A percentile compares a stretch with the other conserved stretches of the same genome.
phyloP scores from a whole-genome alignment of 2,329 filamentous ascomycete genomes.

The Monosporascus sp. region DNA sequence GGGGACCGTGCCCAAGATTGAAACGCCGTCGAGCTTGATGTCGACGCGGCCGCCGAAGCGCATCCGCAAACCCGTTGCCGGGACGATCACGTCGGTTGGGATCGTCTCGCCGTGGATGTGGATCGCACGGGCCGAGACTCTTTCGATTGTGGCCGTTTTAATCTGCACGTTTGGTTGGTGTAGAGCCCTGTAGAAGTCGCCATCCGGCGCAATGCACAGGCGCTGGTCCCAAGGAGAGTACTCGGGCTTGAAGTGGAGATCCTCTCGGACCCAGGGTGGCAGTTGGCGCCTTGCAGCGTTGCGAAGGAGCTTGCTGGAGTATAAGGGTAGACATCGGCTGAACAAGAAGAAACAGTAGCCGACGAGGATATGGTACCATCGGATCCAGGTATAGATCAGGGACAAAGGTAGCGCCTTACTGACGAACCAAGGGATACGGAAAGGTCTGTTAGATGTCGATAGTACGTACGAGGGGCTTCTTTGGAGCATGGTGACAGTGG shows the following conservation, averaged over 20 bases:
- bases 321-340: slow-evolving; percentile 44
- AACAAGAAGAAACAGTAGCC: slow-evolving; percentile 20
- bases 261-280: slow-evolving; percentile 39
- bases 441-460: too few species aligned
- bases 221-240: slow-evolving; percentile 65
- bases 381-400: too few species aligned
- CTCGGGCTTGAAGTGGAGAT: slow-evolving; percentile 50
- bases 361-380: too few species aligned
- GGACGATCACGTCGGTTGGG: slow-evolving; percentile 57
- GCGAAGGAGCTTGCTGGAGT: slow-evolving; percentile 39
- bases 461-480: too few species aligned
- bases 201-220: slow-evolving; percentile 51
- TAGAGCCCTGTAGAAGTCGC: slow-evolving; percentile 40
- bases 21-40: slow-evolving; percentile 45
- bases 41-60: slow-evolving; percentile 48
- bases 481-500: too few species aligned
- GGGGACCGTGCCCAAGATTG: slow-evolving; percentile 27
- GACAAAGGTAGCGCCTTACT: too few species aligned
- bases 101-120: slow-evolving; percentile 39
- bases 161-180: slow-evolving; percentile 29
- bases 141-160: slow-evolving; percentile 41
- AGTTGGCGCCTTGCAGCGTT: slow-evolving; percentile 38
- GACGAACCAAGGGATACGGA: too few species aligned
- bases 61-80: slow-evolving; percentile 58
- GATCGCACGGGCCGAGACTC: slow-evolving; percentile 38